Base-by-base conservation (phyloP, 805 yeast genomes). In the Brettanomyces sp. region DNA sequence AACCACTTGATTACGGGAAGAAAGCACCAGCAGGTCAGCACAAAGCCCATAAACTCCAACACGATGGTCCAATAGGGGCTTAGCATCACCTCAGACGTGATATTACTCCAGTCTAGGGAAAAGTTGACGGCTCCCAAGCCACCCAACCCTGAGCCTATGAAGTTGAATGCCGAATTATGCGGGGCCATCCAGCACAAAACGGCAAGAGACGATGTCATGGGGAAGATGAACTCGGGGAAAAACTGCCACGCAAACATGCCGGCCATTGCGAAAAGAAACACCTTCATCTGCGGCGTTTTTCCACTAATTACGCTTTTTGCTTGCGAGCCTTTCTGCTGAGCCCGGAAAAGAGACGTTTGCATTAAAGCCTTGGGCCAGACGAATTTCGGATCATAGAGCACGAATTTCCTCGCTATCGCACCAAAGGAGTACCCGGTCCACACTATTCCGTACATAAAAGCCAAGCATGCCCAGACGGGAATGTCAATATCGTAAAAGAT, bases 381-480 rank as follows among this genome's bases (percentile, higher is more conserved):
- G 48, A 72, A 71, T 42, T 72, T 70, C 0, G 76, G 73, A 49
- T 74, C 78, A 50, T 72, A 72, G 5, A 74, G 55, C 22, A 74
- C 68, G 37, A 69, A 60, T 36, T 62, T 57, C 46, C 71, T 66
- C 3, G 78, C 77, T 22, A 74, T 68, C 1, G 76, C 76, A 11
- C 76, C 77, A 53, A 70, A 73, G 2, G 80, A 71, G 53, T 74
- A 74, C 0, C 80, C 80, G 1, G 70, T 66, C 59, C 74, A 72
- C 14, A 74, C 78, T 41, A 74, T 74, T 4, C 76, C 64, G 60
- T 69, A 69, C 79, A 74, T 74, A 54, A 72, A 74, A 2, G 62
- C 51, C 5, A 74, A 53, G 2, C 77, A 74, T 4, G 65, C 60
- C 4, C 57, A 18, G 0, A 70, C 66, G 47, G 60, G 54, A 33